A percentile compares a stretch with the other conserved stretches of the same genome.
These are phyloP conservation scores for Pleurotus sapidus DNA, from an alignment of 768 basidiomycete species.

Conservation along the genomic window DNA sequence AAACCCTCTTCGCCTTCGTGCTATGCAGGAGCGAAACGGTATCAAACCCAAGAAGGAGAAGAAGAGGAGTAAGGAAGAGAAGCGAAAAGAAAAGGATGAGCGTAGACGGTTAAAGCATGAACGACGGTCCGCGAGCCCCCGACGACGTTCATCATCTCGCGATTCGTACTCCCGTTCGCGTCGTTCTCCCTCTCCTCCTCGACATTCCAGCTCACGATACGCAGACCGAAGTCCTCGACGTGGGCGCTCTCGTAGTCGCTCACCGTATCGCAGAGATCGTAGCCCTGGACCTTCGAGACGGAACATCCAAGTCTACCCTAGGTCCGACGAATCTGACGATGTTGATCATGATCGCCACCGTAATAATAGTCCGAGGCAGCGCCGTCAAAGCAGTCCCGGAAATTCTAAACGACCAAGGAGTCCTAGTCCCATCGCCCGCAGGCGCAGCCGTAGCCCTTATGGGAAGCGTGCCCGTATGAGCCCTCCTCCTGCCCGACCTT, in stretches of 20 bases:
- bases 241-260: neutral
- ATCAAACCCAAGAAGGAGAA: conserved; percentile 79
- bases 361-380: conserved; percentile 12
- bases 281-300: conserved; percentile 17
- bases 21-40: conserved; percentile 80
- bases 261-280: neutral
- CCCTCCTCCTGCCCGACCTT: conserved; percentile 32
- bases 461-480: conserved; percentile 52
- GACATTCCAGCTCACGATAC: conserved; percentile 39
- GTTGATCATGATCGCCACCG: conserved; percentile 12
- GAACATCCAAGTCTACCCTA: conserved; percentile 31
- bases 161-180: conserved; percentile 35
- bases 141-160: conserved; percentile 23
- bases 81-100: conserved; percentile 46
- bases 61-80: conserved; percentile 62
- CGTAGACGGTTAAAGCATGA: conserved; percentile 38
- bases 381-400: conserved; percentile 16
- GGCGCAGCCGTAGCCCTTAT: conserved; percentile 18
- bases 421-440: conserved; percentile 25
- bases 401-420: conserved; percentile 38
- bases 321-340: conserved; percentile 53
- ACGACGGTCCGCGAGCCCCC: conserved; percentile 31
- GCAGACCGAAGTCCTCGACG: conserved; percentile 4
- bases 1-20: conserved; percentile 80
- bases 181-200: conserved; percentile 43